Evolutionary conservation across 2,329 filamentous ascomycete species (phyloP), one percentile per base, ranked within the genome.

Genomic region (Emericellopsis atlantica): DNA sequence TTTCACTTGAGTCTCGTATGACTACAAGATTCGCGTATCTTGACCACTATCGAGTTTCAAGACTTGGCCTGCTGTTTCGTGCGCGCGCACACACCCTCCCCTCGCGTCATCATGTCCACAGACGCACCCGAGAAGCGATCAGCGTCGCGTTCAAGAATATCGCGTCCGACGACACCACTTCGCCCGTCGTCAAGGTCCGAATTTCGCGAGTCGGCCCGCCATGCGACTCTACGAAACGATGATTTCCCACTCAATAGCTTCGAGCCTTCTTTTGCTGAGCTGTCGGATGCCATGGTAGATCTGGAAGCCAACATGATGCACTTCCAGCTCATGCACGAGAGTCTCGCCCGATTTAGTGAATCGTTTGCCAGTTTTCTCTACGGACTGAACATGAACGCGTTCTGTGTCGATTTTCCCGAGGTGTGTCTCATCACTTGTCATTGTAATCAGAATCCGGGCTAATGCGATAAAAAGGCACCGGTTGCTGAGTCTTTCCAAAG

Each of bases 221-320:
- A 74, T 48, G 66, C 69, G 9, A 29, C 26, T 9, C 3, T 29
- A 39, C 59, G 67, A 36, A 64, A 67, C 12, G 59, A 65, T 31
- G 70, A 73, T 4, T 79, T 81, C 44, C 87, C 88, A 1, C 76
- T 96, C 45, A 86, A 90, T 50, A 65, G 74, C 2, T 80, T 96
- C 43, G 89, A 96, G 57, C 86, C 88, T 0, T 82, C 84, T 12
- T 96, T 98, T 60, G 87, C 87, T 12, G 92, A 98, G 64, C 72
- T 98, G 2, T 84, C 86, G 9, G 92, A 98, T 60, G 83, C 84
- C 44, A 89, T 96, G 77, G 87, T 88, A 21, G 92, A 96, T 53
- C 74, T 98, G 9, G 92, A 98, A 66, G 86, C 88, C 45, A 96
- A 98, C 60, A 88, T 96, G 68, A 87, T 94, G 81, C 88, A 95